Base-by-base conservation (phyloP, 768 basidiomycete species). In the Mycena chlorophos region DNA sequence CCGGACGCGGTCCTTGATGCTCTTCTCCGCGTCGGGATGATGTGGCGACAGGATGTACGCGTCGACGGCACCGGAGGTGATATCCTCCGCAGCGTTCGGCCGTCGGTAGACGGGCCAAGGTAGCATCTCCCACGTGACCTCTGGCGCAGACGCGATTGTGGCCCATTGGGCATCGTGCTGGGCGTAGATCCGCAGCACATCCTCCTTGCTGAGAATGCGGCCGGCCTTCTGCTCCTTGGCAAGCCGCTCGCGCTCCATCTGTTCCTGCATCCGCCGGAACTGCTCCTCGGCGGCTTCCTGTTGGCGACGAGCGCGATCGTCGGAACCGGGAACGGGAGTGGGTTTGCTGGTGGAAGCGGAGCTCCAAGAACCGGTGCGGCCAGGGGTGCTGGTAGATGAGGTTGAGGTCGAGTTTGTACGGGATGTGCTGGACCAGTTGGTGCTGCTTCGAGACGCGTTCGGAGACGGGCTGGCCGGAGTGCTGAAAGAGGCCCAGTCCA, bases 51-150 rank as follows among this genome's bases (percentile, higher is more conserved):
- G 71, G 64, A 90, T 76, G 61, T 89, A 90, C 28, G 82, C 80
- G 40, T 75, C 74, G 62, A 91, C 79, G 10, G 76, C 79, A 3
- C 69, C 60, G 3, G 76, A 71, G 4, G 83, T 84, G 60, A 90
- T 77, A 10, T 88, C 86, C 30, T 88, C 87, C 5, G 85, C 80
- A 42, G 64, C 68, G 29, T 67, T 73, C 5, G 88, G 85, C 42
- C 73, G 69, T 66, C 77, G 82, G 67, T 85, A 73, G 74, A 84
- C 76, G 1, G 89, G 88, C 89, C 89, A 91, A 8, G 89, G 88
- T 64, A 91, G 85, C 63, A 80, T 77, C 27, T 77, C 74, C 88
- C 88, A 90, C 30, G 72, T 75, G 55, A 89, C 71, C 52, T 75
- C 73, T 38, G 69, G 66, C 48, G 75, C 64, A 5, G 70, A 61